Conservation (phyloP, 1,284 basidiomycete genomes). For the Rhodofomes roseus region DNA sequence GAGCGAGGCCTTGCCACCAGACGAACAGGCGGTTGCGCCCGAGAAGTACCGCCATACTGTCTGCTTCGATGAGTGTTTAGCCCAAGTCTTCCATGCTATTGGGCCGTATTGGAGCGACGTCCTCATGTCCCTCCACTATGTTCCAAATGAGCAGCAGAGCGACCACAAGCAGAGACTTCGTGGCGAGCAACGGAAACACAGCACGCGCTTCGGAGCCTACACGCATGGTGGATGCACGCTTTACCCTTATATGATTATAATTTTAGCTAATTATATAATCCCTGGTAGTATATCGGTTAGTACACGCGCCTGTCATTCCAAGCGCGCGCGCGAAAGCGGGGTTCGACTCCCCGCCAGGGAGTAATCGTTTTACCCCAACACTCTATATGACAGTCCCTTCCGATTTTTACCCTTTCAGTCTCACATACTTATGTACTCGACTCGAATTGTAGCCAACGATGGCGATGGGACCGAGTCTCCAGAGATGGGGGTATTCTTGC, state of each 20-base stretch:
- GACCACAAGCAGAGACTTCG: too few species aligned
- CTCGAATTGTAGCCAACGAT: too few species aligned
- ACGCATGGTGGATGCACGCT: too few species aligned
- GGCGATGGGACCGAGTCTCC: too few species aligned
- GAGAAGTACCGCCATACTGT: not conserved
- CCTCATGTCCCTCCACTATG: not conserved
- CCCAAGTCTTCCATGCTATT: not conserved
- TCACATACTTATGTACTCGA: too few species aligned
- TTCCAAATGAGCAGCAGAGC: too few species aligned
- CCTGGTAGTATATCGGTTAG: slow-evolving; percentile 15
- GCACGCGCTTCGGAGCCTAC: too few species aligned
- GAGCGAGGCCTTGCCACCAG: not conserved
- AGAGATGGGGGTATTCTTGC: too few species aligned
- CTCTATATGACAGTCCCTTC: not conserved
- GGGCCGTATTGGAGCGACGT: not conserved
- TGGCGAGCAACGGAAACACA: too few species aligned
- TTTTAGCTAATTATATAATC: not conserved
- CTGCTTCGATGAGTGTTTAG: not conserved
- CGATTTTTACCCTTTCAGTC: not conserved
- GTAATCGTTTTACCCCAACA: not conserved
- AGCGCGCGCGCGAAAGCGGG: slow-evolving; percentile 34
- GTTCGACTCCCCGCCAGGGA: slow-evolving; percentile 14
- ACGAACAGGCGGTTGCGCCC: not conserved
- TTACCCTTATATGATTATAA: too few species aligned
- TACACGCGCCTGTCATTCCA: slow-evolving; percentile 13